Evolutionary conservation across 768 basidiomycete species (phyloP).

Genomic region (Hortiboletus campestris): DNA sequence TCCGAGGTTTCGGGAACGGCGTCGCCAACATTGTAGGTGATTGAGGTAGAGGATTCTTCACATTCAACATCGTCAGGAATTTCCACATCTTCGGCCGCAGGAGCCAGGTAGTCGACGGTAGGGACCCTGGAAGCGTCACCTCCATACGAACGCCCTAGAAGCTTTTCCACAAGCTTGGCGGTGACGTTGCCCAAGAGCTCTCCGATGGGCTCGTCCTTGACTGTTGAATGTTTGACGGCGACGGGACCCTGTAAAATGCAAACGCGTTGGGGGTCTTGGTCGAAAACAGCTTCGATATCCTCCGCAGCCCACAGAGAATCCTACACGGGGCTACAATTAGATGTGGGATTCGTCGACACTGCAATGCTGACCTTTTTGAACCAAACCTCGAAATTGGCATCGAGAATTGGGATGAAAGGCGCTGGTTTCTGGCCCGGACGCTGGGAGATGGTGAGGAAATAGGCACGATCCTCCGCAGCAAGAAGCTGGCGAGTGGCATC

Average conservation of each 20-base stretch:
- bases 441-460: conserved; percentile 94
- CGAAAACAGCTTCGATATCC: conserved; percentile 98
- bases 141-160: conserved; percentile 74
- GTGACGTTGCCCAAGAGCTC: conserved; percentile 90
- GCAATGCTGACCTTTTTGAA: conserved; percentile 85
- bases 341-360: neutral
- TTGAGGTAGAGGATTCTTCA: conserved; percentile 41
- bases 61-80: conserved; percentile 42
- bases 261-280: conserved; percentile 97
- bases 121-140: conserved; percentile 78
- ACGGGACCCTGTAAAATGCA: conserved; percentile 98
- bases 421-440: conserved; percentile 97
- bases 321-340: conserved; percentile 37
- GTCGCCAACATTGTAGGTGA: conserved; percentile 51
- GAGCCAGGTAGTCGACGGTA: conserved; percentile 78
- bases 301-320: conserved; percentile 98
- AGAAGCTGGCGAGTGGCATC: conserved; percentile 82
- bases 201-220: conserved; percentile 93
- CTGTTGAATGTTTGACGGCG: conserved; percentile 80
- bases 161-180: conserved; percentile 67
- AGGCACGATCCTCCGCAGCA: conserved; percentile 90
- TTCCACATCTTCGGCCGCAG: conserved; percentile 40
- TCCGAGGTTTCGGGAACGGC: conserved; percentile 56
- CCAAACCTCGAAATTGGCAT: conserved; percentile 94
- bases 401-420: conserved; percentile 95